Evolutionary conservation across 2,329 filamentous ascomycete genomes (phyloP), one percentile per base, ranked within the genome.

Genomic region (Mycogone perniciosa): DNA sequence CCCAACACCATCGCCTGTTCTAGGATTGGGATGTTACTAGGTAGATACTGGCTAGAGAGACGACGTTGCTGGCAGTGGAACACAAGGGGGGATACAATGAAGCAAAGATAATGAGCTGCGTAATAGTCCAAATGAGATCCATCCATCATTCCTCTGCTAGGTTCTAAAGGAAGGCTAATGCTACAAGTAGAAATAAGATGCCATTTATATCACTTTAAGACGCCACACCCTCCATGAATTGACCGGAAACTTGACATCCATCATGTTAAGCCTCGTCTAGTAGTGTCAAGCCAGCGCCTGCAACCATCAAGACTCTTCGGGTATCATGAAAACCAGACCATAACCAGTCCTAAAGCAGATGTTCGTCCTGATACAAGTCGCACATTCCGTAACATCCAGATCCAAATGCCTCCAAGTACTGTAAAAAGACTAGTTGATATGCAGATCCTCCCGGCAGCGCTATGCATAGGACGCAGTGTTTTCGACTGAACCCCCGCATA

Each of bases 261-360:
- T 45, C 31, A 35, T 35, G 43, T 30, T 30, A 45, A 31, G 43
- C 7, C 29, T 34, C 35, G 41, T 48, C 41, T 41, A 37, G 46
- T 45, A 45, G 46, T 44, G 31, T 31, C 41, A 41, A 44, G 29
- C 33, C 11, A 5, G 20, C 53, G 51, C 56, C 55, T 52, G 54
- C 46, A 35, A 13, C 50, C 54, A 55, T 52, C 55, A 53, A 60
- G 57, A 60, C 54, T 57, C 44, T 53, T 56, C 54, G 62, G 64
- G 64, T 66, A 66, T 66, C 64, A 58, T 64, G 57, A 62, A 64
- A 63, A 58, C 55, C 60, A 60, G 52, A 54, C 59, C 54, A 57
- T 60, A 65, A 59, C 59, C 60, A 61, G 57, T 56, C 60, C 57
- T 57, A 57, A 62, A 58, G 55, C 62, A 60, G 50, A 59, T 61